These are phyloP conservation scores for Camelina hispida DNA, from an alignment of 345 rosid species.

Conservation along the genomic window DNA sequence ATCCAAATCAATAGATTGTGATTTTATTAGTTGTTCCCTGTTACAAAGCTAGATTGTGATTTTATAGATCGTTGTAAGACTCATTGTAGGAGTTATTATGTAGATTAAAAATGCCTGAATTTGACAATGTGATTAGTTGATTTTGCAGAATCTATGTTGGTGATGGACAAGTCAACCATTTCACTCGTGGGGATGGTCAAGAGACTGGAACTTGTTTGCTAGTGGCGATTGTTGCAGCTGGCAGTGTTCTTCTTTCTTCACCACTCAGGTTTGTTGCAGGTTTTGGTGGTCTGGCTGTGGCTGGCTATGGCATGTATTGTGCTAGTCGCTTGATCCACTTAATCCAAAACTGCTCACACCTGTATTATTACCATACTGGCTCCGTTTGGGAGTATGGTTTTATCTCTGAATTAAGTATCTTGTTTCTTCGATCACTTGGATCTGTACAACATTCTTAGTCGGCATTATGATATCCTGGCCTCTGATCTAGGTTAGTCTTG, in stretches of 20 bases:
- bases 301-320: slow-evolving; percentile 46
- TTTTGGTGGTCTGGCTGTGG: slow-evolving; percentile 61
- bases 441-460: neutral
- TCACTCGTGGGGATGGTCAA: slow-evolving; percentile 79
- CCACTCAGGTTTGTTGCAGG: slow-evolving; percentile 71
- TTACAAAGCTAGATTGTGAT: neutral
- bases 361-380: too few relatives aligned
- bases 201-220: slow-evolving; percentile 83
- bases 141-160: slow-evolving; percentile 68
- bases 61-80: slow-evolving; percentile 18
- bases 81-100: neutral
- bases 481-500: too few relatives aligned
- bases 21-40: neutral
- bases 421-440: slow-evolving; percentile 19
- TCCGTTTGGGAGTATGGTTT: too few relatives aligned
- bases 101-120: neutral
- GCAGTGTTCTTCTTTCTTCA: slow-evolving; percentile 54
- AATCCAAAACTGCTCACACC: too few relatives aligned
- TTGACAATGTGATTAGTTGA: slow-evolving; percentile 15
- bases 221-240: slow-evolving; percentile 63
- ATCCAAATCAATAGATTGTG: neutral
- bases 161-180: slow-evolving; percentile 79
- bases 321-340: slow-evolving; percentile 51
- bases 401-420: too few relatives aligned
- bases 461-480: neutral